phyloP scores from a whole-genome alignment of 225 moss, liverwort and hornwort genomes.

The Pseudisothecium myosuroides region DNA sequence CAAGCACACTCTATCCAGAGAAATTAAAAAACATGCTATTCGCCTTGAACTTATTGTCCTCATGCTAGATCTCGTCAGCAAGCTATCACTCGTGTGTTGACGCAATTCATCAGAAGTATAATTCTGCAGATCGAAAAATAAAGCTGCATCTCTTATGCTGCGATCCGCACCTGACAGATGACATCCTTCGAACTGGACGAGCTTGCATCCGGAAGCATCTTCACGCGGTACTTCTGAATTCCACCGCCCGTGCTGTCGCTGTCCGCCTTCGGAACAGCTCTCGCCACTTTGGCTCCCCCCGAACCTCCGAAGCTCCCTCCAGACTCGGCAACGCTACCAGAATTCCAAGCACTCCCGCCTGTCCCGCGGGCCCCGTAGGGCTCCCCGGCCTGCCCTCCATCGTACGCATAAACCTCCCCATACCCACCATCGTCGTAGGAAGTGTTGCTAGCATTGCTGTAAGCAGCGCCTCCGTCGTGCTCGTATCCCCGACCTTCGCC shows the following conservation, averaged over 20 bases:
- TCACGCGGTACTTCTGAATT: slow-evolving; percentile 83
- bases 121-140: not conserved
- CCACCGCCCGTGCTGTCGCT: slow-evolving; percentile 55
- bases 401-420: slow-evolving; percentile 78
- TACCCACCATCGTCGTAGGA: slow-evolving; percentile 36
- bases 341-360: slow-evolving; percentile 46
- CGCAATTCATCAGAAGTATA: not conserved
- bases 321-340: not conserved
- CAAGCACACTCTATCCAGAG: not conserved
- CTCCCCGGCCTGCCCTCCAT: slow-evolving; percentile 61
- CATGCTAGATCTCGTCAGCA: not conserved
- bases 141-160: not conserved
- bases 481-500: slow-evolving; percentile 23
- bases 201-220: slow-evolving; percentile 75
- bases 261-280: slow-evolving; percentile 60
- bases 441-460: not conserved
- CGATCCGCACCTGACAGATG: slow-evolving; percentile 62
- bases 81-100: not conserved
- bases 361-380: slow-evolving; percentile 67
- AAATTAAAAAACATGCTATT: not conserved
- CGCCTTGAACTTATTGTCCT: not conserved
- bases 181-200: slow-evolving; percentile 59
- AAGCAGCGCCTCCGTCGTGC: slow-evolving; percentile 15
- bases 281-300: slow-evolving; percentile 35
- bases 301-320: slow-evolving; percentile 27